Conservation (phyloP, 495 filamentous ascomycete genomes). For the Penicillium turbatum region DNA sequence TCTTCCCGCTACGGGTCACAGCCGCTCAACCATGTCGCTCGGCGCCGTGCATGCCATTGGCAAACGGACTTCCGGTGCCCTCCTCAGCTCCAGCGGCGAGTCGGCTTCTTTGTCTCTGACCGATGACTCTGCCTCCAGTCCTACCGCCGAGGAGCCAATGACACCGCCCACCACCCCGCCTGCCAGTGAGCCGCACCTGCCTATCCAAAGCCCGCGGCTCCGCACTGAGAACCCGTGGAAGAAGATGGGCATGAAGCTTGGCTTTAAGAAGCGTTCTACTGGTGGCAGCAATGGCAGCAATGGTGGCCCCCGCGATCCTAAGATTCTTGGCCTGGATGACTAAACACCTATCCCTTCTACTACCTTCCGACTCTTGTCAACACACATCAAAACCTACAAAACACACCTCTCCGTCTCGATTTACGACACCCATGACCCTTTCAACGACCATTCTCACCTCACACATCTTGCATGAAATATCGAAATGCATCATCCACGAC, state of each 20-base stretch:
- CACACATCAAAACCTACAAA: not conserved
- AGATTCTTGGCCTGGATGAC: conserved; percentile 33
- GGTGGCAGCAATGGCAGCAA: conserved; percentile 27
- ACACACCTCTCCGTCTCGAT: not conserved
- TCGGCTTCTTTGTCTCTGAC: conserved; percentile 36
- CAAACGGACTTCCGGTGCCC: conserved; percentile 36
- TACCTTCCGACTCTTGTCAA: not conserved
- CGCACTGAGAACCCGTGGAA: conserved; percentile 67
- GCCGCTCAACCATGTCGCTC: conserved; percentile 33
- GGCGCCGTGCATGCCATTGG: conserved; percentile 31
- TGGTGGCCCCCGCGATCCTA: conserved; percentile 32
- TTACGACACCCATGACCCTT: conserved; percentile 3
- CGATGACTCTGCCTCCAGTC: conserved; percentile 48
- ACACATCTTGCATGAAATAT: conserved; percentile 10
- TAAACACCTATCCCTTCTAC: conserved; percentile 11
- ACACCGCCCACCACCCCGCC: conserved; percentile 88
- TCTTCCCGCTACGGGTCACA: conserved; percentile 24
- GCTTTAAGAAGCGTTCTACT: conserved; percentile 58
- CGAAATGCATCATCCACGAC: conserved; percentile 18
- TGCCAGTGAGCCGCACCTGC: conserved; percentile 51
- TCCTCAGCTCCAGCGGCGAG: conserved; percentile 38
- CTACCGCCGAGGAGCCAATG: conserved; percentile 61
- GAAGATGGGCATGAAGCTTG: conserved; percentile 76
- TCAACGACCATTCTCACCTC: conserved; percentile 10
- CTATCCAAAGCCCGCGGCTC: conserved; percentile 50